These are phyloP conservation scores for Boletellus sp. DNA, from an alignment of 1,284 basidiomycete species.

Conservation along the genomic window DNA sequence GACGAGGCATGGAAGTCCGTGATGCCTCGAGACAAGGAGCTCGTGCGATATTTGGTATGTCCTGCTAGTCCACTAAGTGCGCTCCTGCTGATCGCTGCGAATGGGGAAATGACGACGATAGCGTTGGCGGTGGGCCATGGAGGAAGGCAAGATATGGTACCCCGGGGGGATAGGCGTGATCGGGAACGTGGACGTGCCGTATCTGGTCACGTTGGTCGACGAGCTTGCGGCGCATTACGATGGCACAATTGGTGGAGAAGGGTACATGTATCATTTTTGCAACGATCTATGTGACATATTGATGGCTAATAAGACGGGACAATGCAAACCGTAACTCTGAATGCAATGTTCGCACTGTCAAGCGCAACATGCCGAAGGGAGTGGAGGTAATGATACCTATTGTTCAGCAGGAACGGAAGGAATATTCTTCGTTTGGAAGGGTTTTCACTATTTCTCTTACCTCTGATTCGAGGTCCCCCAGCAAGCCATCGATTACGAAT, in stretches of 20 bases:
- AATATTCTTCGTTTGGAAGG: too few relatives aligned
- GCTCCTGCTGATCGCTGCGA: neutral
- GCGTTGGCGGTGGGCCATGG: conserved; percentile 63
- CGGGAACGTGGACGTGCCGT: conserved; percentile 33
- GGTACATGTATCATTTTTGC: conserved; percentile 32
- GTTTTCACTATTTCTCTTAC: too few relatives aligned
- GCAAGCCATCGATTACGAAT: too few relatives aligned
- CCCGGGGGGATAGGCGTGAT: conserved; percentile 38
- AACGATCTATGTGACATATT: conserved; percentile 15
- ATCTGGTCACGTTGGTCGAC: conserved; percentile 36
- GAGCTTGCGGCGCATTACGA: conserved; percentile 34
- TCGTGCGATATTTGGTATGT: conserved; percentile 54
- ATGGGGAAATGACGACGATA: conserved; percentile 17
- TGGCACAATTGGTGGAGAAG: conserved; percentile 33
- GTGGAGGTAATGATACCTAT: too few relatives aligned
- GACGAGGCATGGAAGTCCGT: conserved; percentile 53
- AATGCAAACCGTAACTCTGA: neutral
- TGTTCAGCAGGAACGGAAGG: too few relatives aligned
- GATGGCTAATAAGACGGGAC: neutral
- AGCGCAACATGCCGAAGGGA: too few relatives aligned
- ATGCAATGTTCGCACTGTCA: neutral
- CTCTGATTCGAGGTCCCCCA: too few relatives aligned
- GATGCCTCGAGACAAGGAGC: conserved; percentile 58
- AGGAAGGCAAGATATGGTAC: conserved; percentile 48
- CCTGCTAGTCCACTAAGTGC: neutral